Evolutionary conservation across 2,329 filamentous ascomycete species (phyloP), one percentile per base, ranked within the genome.

Genomic region (Elsinoe perseae): DNA sequence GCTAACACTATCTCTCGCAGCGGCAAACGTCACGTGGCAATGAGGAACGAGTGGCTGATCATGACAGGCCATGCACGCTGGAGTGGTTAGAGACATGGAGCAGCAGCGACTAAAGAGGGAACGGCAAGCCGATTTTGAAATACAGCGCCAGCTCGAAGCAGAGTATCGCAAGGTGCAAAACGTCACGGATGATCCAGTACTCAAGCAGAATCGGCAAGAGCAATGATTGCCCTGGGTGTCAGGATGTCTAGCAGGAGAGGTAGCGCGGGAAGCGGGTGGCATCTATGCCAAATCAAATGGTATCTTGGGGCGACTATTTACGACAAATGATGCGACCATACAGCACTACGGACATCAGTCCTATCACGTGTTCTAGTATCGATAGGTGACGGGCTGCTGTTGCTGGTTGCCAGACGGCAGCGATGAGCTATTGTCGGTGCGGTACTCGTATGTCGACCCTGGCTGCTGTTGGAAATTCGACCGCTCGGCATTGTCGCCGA

Each of bases 41-140:
- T 16, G 16, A 16, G n/a, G 20, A 10, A 21, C 25, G 30, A 27
- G 32, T 3, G 30, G 18, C 23, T 40, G 32, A 48, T 40, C 12
- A 18, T 44, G 2, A 25, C 60, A 92, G 93, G 87, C 89, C 57
- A 98, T 98, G 93, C 93, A 98, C 68, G 82, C 86, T 63, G 93
- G 93, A 43, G 93, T 98, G 40, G 77, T 97, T 61, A 87, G 92
- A 61, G 93, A 98, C 67, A 87, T 96, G 78, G 92, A 97, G 68
- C 89, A 95, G 68, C 91, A 95, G 69, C 84, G 87, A 44, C 70
- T 96, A 62, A 96, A 96, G 74, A 81, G 82, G 62, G 93, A 98
- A 71, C 85, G 93, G 58, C 88, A 95, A 70, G 82, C 90, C 53
- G 93, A 98, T 69, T 98, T 98, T 66, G 91, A 97, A 62, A 83